phyloP scores from a whole-genome alignment of 352 stramenopile genomes.

The Pythium rishiriense region DNA sequence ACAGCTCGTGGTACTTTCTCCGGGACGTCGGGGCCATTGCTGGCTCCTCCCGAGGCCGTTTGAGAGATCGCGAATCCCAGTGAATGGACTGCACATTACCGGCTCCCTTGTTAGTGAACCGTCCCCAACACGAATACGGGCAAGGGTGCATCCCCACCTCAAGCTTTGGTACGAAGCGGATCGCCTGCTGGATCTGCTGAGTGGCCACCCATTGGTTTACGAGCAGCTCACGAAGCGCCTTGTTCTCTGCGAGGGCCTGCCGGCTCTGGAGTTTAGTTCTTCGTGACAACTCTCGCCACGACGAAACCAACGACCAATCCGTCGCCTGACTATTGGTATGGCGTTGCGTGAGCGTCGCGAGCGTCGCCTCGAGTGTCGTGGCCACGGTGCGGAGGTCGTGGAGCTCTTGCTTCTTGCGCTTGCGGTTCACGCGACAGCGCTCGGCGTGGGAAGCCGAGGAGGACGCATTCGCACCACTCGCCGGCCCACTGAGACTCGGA shows the following conservation, averaged over 20 bases:
- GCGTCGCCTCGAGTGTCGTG: constrained; percentile 1
- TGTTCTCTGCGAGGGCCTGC: constrained; percentile 10
- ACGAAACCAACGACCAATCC: neutral
- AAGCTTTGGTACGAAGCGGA: neutral
- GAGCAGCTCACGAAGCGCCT: constrained; percentile 15
- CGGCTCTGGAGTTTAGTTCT: neutral
- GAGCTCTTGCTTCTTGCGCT: constrained; percentile 24
- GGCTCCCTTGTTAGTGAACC: neutral
- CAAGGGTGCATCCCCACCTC: neutral
- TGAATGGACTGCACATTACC: no score
- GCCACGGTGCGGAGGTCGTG: constrained; percentile 9
- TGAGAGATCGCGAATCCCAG: neutral
- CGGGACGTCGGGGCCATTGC: neutral
- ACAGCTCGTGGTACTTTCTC: constrained; percentile 9
- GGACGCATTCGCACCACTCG: neutral
- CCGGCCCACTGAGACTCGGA: no score
- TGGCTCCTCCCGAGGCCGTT: neutral
- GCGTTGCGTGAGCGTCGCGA: constrained; percentile 2
- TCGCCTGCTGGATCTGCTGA: constrained; percentile 8
- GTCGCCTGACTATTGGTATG: neutral
- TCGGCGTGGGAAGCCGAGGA: constrained; percentile 8
- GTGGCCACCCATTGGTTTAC: neutral
- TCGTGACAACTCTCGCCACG: constrained; percentile 1
- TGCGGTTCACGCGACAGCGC: constrained; percentile 21
- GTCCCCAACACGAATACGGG: neutral